Percentiles rank a stretch among this genome's conserved stretches.
Conservation (phyloP, 306 rosid genomes). For the Ammopiptanthus mongolicus region DNA sequence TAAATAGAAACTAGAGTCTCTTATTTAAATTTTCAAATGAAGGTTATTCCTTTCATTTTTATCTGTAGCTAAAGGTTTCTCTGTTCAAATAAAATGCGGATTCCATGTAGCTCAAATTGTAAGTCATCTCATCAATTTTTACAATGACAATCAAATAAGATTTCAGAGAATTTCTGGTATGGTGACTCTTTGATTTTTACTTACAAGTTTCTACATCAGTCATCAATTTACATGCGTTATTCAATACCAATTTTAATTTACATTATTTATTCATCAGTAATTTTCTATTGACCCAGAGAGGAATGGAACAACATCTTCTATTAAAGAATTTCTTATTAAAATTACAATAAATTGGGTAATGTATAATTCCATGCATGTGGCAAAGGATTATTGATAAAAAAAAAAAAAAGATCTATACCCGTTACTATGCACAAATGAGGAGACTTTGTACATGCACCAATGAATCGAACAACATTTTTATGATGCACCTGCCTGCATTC, state of each 20-base stretch:
- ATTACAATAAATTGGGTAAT: background rate
- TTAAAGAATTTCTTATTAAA: background rate
- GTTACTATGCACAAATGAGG: slow-evolving; percentile 92
- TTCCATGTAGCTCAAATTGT: background rate
- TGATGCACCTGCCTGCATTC: slow-evolving; percentile 87
- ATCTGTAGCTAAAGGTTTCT: background rate
- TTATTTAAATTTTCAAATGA: background rate
- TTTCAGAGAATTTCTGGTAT: background rate
- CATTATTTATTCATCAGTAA: background rate
- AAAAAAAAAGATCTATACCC: slow-evolving; percentile 41
- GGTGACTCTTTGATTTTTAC: background rate
- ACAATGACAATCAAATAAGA: background rate
- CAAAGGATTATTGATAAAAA: slow-evolving; percentile 10
- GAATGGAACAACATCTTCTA: background rate
- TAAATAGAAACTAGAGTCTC: background rate
- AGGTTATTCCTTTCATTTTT: background rate
- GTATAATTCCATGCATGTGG: background rate
- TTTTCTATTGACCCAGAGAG: background rate
- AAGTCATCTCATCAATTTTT: background rate
- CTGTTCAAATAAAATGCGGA: background rate
- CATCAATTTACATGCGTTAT: background rate
- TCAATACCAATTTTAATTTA: background rate
- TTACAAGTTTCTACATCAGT: background rate
- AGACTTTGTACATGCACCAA: slow-evolving; percentile 86
- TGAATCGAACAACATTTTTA: slow-evolving; percentile 87